Evolutionary conservation across 805 yeast genomes (phyloP).

Genomic region (Hanseniaspora valbyensis): DNA sequence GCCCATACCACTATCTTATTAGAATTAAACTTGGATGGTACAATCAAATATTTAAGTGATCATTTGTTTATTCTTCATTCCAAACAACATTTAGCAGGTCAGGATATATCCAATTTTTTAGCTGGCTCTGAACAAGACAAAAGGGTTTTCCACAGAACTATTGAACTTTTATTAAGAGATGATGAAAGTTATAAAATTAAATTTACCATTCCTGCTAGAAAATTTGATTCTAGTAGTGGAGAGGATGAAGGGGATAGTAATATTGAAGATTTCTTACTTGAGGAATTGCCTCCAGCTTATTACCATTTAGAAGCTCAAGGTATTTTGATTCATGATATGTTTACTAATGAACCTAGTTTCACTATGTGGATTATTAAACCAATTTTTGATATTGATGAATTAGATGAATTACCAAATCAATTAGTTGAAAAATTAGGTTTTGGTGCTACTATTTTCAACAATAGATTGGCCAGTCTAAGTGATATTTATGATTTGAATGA

Average conservation of each 20-base stretch:
- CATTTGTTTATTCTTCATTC: slow-evolving; percentile 80
- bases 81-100: slow-evolving; percentile 40
- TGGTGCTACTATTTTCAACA: slow-evolving; percentile 74
- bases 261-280: too few species aligned
- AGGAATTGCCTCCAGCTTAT: not conserved
- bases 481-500: slow-evolving; percentile 52
- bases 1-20: slow-evolving; percentile 65
- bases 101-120: slow-evolving; percentile 53
- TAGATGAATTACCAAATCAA: slow-evolving; percentile 57
- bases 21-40: slow-evolving; percentile 73
- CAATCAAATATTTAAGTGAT: slow-evolving; percentile 59
- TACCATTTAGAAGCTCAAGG: slow-evolving; percentile 86
- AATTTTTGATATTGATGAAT: slow-evolving; percentile 47
- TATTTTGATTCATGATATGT: slow-evolving; percentile 57
- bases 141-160: slow-evolving; percentile 57
- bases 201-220: slow-evolving; percentile 32
- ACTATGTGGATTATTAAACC: slow-evolving; percentile 92
- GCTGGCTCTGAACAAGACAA: slow-evolving; percentile 56
- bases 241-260: slow-evolving; percentile 11
- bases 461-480: slow-evolving; percentile 55
- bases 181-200: slow-evolving; percentile 69
- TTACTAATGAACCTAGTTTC: slow-evolving; percentile 52
- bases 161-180: slow-evolving; percentile 56
- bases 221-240: not conserved
- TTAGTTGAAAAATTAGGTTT: slow-evolving; percentile 73